phyloP scores from a whole-genome alignment of 2,329 filamentous ascomycete genomes.

The Penicillium occitanis region DNA sequence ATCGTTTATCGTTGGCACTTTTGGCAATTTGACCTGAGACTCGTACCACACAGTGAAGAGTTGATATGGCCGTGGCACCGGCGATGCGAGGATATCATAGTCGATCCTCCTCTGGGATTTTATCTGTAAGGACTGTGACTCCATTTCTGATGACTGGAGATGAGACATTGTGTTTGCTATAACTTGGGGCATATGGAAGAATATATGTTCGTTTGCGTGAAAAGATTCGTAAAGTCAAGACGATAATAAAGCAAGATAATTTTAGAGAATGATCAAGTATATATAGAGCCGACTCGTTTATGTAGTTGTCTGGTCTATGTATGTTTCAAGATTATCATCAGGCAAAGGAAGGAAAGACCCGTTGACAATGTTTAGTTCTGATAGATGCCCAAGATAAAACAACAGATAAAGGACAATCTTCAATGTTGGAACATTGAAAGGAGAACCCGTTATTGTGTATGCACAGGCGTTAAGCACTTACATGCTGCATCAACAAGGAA shows the following conservation, averaged over 20 bases:
- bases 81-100: background rate
- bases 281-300: background rate
- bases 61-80: background rate
- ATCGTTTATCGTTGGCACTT: background rate
- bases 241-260: background rate
- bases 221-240: background rate
- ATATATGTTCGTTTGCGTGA: background rate
- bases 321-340: background rate
- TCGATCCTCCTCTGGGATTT: background rate
- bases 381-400: background rate
- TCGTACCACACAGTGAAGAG: background rate
- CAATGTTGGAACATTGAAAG: no score
- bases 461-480: background rate
- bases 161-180: slow-evolving; percentile 4
- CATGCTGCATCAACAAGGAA: background rate
- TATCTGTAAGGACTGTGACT: slow-evolving; percentile 7
- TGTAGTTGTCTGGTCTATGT: background rate
- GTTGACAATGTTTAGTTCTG: background rate
- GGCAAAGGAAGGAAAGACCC: background rate
- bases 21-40: background rate
- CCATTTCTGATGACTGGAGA: slow-evolving; percentile 16
- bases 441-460: slow-evolving; percentile 1
- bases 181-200: background rate
- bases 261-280: background rate
- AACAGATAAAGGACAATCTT: background rate